Evolutionary conservation across 2,329 filamentous ascomycete genomes (phyloP), one percentile per base, ranked within the genome.

Genomic region (Ophiostoma sp.): DNA sequence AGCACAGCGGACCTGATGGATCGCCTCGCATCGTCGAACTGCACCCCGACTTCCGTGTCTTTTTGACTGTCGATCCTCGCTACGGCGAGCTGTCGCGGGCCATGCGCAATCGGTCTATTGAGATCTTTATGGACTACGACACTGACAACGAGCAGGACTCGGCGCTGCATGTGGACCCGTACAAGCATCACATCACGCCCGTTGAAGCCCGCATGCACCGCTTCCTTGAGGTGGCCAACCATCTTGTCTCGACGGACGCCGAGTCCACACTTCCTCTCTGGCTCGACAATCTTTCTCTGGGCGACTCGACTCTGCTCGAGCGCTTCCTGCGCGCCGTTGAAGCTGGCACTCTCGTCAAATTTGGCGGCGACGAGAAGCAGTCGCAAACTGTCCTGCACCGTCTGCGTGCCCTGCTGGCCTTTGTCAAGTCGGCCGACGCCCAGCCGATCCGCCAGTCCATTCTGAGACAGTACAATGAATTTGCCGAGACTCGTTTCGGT

Each of bases 81-180:
- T 93, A 97, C 80, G 97, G 96, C 22, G 96, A 99, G 81, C 86
- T 99, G 9, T 99, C 96, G 3, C 89, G 96, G 75, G 96, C 96
- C 0, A 99, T 99, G 96, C 88, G 97, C 73, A 99, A 99, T 82
- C 90, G 96, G 80, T 94, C 94, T 68, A 87, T 98, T 33, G 97
- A 99, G 82, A 92, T 99, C 11, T 96, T 91, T 78, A 85, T 99
- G 63, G 86, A 90, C 75, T 81, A 81, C 25, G 72, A 69, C 28
- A 22, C 22, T 39, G 70, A 72, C 48, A 36, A 17, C 52, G 33
- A 64, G 31, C 28, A 19, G 19, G 7, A 79, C 83, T 4, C 82
- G 82, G 1, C 81, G n/a, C 66, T 83, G 1, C 75, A 57, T 12
- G 75, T 77, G 0, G 79, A 80, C 2, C 70, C 77, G 2, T 83